Evolutionary conservation across 179 eudicot genomes (phyloP), one percentile per base, ranked within the genome.

Genomic region (Patellifolia procumbens): DNA sequence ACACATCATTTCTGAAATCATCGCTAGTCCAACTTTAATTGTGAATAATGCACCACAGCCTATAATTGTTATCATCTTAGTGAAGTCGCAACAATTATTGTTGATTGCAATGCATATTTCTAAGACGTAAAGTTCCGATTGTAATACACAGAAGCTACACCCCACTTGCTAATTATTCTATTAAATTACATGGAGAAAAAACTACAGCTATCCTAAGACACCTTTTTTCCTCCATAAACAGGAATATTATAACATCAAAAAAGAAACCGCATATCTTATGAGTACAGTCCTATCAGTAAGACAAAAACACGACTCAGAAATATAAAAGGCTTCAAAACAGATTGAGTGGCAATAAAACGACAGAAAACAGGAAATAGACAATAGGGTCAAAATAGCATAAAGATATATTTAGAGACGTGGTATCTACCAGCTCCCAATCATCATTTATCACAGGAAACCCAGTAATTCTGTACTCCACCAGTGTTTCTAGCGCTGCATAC

Each of bases 401-500:
- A 72, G 35, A 5, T 12, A 60, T 16, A 48, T 7, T 59, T 62
- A 53, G 32, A 52, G n/a, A 71, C 17, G n/a, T 59, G 65, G 7
- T 51, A 22, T 42, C 72, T 81, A 89, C 98, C 96, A 93, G 70
- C 73, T 89, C 89, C 98, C 97, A 92, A 78, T 91, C 88, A 77
- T 94, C 96, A 79, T 94, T 93, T 76, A 94, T 83, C 80, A 94
- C 98, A 62, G 98, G 98, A 80, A 90, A 88, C 53, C 98, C 98
- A 78, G 96, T 89, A 56, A 93, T 90, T 81, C 95, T 89, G 84
- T 89, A 80, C 67, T 90, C 97, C 29, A 94, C 98, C 24, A 94
- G 91, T 75, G 77, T 72, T 65, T 89, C 90, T 79, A 94, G 76
- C 8, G 98, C 98, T 94, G 96, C 61, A 59, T 15, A 7, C 5